phyloP scores from a whole-genome alignment of 352 stramenopile genomes.

The Globisporangium mamillatum region DNA sequence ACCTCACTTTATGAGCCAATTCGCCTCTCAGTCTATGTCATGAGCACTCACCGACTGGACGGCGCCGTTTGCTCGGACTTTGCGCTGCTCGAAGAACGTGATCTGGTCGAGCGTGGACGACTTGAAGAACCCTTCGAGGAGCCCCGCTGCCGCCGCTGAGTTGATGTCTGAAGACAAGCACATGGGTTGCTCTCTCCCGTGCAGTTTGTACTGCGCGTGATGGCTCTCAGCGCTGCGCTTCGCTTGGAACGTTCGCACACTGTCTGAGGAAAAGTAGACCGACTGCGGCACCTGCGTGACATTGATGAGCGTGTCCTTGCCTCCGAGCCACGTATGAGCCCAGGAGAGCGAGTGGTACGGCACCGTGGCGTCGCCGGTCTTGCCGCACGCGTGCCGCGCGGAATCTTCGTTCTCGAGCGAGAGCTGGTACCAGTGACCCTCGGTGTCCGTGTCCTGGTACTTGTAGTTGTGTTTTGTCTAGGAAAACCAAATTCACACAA shows the following conservation, averaged over 20 bases:
- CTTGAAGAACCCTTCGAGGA: slow-evolving; percentile 70
- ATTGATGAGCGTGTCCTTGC: slow-evolving; percentile 37
- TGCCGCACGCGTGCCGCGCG: slow-evolving; percentile 48
- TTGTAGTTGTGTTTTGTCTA: slow-evolving; percentile 74
- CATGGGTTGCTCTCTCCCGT: slow-evolving; percentile 38
- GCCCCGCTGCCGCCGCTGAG: slow-evolving; percentile 8
- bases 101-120: slow-evolving; percentile 48
- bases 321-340: slow-evolving; percentile 73
- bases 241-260: slow-evolving; percentile 50
- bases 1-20: background rate
- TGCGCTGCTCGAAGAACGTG: slow-evolving; percentile 74
- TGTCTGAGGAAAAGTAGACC: slow-evolving; percentile 65
- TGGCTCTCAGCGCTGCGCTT: slow-evolving; percentile 37
- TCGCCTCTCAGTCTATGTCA: background rate
- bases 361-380: slow-evolving; percentile 74
- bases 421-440: slow-evolving; percentile 64
- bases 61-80: slow-evolving; percentile 24
- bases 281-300: slow-evolving; percentile 72
- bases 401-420: slow-evolving; percentile 49
- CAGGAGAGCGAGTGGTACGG: slow-evolving; percentile 79
- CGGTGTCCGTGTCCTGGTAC: slow-evolving; percentile 50
- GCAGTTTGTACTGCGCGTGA: slow-evolving; percentile 61
- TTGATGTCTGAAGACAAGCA: slow-evolving; percentile 24
- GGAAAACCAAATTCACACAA: background rate
- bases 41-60: slow-evolving; percentile 27